Evolutionary conservation across 352 stramenopile genomes (phyloP).

Genomic region (Phytopythium vexans): DNA sequence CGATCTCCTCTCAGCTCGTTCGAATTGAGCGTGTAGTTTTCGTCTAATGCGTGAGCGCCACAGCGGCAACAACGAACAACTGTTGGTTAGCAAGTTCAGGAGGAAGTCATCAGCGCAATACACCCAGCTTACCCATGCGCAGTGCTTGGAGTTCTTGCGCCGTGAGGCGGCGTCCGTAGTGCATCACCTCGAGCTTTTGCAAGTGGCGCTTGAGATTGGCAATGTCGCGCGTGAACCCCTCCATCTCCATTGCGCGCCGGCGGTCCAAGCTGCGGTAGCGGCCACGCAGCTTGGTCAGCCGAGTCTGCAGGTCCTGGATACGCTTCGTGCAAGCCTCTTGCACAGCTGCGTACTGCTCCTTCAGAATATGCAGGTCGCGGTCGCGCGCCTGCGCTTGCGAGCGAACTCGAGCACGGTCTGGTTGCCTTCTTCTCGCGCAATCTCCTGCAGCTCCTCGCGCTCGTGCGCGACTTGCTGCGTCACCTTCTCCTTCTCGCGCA

Average conservation of each 20-base stretch:
- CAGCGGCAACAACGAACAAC: background rate
- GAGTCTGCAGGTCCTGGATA: conserved; percentile 68
- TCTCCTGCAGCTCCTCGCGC: conserved; percentile 38
- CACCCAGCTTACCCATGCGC: conserved; percentile 23
- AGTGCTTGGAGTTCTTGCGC: conserved; percentile 42
- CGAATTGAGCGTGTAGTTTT: conserved; percentile 48
- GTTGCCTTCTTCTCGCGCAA: conserved; percentile 51
- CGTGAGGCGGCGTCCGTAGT: conserved; percentile 52
- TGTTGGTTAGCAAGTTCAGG: too few species aligned
- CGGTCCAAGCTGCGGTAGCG: conserved; percentile 66
- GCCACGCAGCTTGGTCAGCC: conserved; percentile 54
- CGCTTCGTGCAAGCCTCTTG: conserved; percentile 65
- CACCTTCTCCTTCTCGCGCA: conserved; percentile 36
- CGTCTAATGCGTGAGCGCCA: conserved; percentile 17
- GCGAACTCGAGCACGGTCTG: conserved; percentile 46
- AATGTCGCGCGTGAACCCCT: conserved; percentile 74
- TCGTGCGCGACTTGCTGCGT: conserved; percentile 42
- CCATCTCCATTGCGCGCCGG: conserved; percentile 78
- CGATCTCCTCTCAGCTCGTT: conserved; percentile 68
- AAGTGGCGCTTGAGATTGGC: conserved; percentile 56
- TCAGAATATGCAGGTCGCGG: conserved; percentile 66
- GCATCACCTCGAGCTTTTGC: conserved; percentile 67
- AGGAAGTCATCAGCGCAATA: conserved; percentile 2
- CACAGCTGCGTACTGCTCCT: conserved; percentile 73
- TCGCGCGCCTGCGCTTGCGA: conserved; percentile 55